Evolutionary conservation across 495 filamentous ascomycete genomes (phyloP).

Genomic region (Penicillium mononematosum): DNA sequence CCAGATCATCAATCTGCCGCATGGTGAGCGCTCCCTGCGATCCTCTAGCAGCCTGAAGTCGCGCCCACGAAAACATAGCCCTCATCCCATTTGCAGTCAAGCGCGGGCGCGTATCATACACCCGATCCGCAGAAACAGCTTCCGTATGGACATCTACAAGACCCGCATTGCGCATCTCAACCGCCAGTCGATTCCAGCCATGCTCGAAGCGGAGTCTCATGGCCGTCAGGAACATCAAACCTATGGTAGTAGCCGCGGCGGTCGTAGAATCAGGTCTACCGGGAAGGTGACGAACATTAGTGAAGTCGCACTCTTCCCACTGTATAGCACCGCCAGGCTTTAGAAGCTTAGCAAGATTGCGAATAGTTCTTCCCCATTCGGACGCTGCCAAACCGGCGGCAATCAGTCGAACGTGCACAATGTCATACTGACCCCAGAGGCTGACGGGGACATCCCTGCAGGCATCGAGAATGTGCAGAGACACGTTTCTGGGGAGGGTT

Average conservation of each 20-base stretch:
- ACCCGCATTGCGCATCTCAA: neutral
- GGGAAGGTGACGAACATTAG: neutral
- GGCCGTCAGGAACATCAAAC: constrained; percentile 5
- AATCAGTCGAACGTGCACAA: constrained; percentile 38
- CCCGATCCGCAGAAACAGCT: constrained; percentile 1
- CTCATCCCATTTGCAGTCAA: constrained; percentile 12
- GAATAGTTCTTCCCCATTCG: constrained; percentile 20
- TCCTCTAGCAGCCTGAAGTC: constrained; percentile 10
- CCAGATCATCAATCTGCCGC: constrained; percentile 10
- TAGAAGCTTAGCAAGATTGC: constrained; percentile 27
- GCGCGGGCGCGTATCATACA: neutral
- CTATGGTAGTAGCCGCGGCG: constrained; percentile 3
- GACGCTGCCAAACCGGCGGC: constrained; percentile 26
- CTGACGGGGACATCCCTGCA: constrained; percentile 23
- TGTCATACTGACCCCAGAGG: constrained; percentile 30
- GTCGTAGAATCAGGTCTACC: neutral
- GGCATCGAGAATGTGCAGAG: constrained; percentile 14
- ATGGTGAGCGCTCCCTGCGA: constrained; percentile 6
- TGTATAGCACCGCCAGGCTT: constrained; percentile 42
- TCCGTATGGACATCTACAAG: neutral
- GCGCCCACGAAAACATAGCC: constrained; percentile 16
- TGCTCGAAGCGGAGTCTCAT: constrained; percentile 2
- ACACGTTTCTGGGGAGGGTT: constrained; percentile 29
- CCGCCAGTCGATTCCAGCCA: neutral
- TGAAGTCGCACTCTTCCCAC: constrained; percentile 33